These are phyloP conservation scores for Suillus discolor DNA, from an alignment of 768 basidiomycete genomes.

Conservation along the genomic window DNA sequence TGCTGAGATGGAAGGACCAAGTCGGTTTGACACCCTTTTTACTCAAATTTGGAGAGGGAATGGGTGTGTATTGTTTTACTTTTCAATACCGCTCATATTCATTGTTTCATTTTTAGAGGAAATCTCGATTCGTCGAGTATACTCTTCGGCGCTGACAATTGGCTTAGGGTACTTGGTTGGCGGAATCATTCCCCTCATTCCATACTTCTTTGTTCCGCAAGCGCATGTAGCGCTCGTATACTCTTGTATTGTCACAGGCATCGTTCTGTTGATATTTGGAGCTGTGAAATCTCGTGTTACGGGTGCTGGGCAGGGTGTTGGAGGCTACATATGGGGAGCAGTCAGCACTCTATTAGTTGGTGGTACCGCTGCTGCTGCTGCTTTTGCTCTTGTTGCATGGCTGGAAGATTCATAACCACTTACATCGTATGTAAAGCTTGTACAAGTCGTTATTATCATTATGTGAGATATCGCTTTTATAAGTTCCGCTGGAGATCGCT, in stretches of 20 bases:
- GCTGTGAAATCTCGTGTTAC: slow-evolving; percentile 83
- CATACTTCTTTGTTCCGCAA: slow-evolving; percentile 84
- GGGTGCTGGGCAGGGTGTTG: slow-evolving; percentile 60
- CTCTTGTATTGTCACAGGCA: slow-evolving; percentile 72
- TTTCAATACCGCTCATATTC: not conserved
- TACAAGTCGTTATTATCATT: not conserved
- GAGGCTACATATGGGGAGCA: slow-evolving; percentile 80
- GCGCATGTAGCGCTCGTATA: slow-evolving; percentile 73
- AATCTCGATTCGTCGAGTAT: slow-evolving; percentile 80
- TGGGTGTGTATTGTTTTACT: slow-evolving; percentile 53
- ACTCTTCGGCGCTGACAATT: slow-evolving; percentile 92
- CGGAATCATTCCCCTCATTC: slow-evolving; percentile 89
- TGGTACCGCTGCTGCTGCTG: slow-evolving; percentile 82
- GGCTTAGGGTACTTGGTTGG: slow-evolving; percentile 94
- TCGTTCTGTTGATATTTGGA: slow-evolving; percentile 84
- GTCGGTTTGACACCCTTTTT: slow-evolving; percentile 93
- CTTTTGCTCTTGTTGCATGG: slow-evolving; percentile 59
- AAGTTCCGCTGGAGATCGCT: too few relatives aligned
- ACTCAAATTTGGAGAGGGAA: slow-evolving; percentile 93
- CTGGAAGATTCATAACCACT: slow-evolving; percentile 36
- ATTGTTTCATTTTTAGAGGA: slow-evolving; percentile 60
- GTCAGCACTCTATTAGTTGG: slow-evolving; percentile 84
- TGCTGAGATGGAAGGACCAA: slow-evolving; percentile 69
- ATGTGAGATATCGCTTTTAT: not conserved
- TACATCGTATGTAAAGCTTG: not conserved